A percentile compares a stretch with the other conserved stretches of the same genome.
phyloP scores from a whole-genome alignment of 441 rosid genomes.

The Biscutella laevigata region DNA sequence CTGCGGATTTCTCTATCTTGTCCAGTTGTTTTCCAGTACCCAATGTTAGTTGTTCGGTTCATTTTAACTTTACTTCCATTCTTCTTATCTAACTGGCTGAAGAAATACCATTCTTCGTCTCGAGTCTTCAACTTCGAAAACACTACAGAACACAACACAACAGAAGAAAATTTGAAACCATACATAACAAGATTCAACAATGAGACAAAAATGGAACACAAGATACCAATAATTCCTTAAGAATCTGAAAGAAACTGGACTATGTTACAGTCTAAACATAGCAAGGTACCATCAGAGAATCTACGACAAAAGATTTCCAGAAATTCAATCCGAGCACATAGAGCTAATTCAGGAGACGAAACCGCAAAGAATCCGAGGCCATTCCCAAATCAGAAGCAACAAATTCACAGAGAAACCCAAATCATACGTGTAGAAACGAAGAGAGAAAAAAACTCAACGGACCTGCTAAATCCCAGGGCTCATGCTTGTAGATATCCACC shows the following conservation, averaged over 20 bases:
- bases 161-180: not conserved
- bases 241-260: not conserved
- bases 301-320: not conserved
- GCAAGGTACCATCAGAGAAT: not conserved
- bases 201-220: slow-evolving; percentile 6
- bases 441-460: not conserved
- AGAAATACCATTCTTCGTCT: slow-evolving; percentile 95
- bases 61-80: slow-evolving; percentile 77
- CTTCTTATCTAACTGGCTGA: slow-evolving; percentile 68
- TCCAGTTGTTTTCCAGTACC: slow-evolving; percentile 95
- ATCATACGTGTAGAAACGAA: not conserved
- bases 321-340: not conserved
- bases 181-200: slow-evolving; percentile 10
- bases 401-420: not conserved
- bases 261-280: not conserved
- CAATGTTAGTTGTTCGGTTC: slow-evolving; percentile 71
- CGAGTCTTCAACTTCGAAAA: slow-evolving; percentile 66
- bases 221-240: not conserved
- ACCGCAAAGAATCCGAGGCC: not conserved
- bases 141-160: slow-evolving; percentile 34
- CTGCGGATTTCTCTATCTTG: slow-evolving; percentile 69
- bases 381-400: slow-evolving; percentile 10
- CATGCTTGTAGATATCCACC: slow-evolving; percentile 76
- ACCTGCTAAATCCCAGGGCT: slow-evolving; percentile 85
- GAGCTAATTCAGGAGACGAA: not conserved